A percentile compares a stretch with the other conserved stretches of the same genome.
Evolutionary conservation across 2,329 filamentous ascomycete genomes (phyloP).

Genomic region (Pyrenophora teres): DNA sequence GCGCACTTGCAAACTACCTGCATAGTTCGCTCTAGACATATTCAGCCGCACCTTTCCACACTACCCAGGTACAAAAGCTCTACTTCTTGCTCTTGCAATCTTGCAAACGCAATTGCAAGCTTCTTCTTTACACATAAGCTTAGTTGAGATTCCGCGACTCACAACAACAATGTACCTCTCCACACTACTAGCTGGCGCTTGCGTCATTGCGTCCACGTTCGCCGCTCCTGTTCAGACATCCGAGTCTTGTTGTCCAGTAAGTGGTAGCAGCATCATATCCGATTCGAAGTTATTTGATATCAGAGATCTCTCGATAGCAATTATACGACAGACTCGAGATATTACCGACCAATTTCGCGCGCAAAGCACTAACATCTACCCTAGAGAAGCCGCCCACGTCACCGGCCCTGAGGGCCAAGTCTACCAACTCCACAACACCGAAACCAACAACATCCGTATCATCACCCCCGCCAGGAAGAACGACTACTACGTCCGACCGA

Average conservation of each 20-base stretch:
- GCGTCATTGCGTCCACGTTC: background rate
- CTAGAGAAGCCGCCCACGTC: constrained; percentile 2
- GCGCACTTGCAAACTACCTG: too few species aligned
- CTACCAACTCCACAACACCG: constrained; percentile 10
- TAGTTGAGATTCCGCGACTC: background rate
- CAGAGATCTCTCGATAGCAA: too few species aligned
- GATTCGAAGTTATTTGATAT: too few species aligned
- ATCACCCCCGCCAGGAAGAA: constrained; percentile 1
- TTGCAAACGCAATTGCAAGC: too few species aligned
- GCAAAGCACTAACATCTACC: background rate
- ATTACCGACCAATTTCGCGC: background rate
- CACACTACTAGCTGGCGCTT: background rate
- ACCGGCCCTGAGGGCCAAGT: background rate
- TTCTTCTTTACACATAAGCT: too few species aligned
- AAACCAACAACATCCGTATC: background rate
- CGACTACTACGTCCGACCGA: constrained; percentile 8
- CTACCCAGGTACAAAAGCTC: too few species aligned
- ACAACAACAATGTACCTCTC: background rate
- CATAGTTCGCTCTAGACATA: too few species aligned
- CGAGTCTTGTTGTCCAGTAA: background rate
- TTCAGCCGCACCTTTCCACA: too few species aligned
- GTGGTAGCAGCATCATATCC: background rate
- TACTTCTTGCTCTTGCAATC: too few species aligned
- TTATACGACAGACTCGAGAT: background rate
- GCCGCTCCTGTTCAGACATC: background rate